phyloP scores from a whole-genome alignment of 495 filamentous ascomycete species.

The Cercophora newfieldiana region DNA sequence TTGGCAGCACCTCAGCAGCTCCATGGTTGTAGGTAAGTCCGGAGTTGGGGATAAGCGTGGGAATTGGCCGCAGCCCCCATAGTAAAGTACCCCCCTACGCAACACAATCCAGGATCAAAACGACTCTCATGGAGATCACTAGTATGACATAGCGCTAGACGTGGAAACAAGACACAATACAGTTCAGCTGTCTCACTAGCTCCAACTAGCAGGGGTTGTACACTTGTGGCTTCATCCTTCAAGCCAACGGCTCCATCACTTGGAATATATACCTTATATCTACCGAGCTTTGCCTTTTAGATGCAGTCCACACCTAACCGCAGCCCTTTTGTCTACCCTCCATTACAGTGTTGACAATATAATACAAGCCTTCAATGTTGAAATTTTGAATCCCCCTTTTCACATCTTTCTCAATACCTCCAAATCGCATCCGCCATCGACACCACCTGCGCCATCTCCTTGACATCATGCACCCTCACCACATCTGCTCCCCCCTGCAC shows the following conservation, averaged over 20 bases:
- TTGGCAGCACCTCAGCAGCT: too few species aligned
- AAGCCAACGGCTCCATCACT: not conserved
- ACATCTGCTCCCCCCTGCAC: constrained; percentile 93
- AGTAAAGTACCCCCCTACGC: too few species aligned
- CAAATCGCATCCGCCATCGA: constrained; percentile 92
- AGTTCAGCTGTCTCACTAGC: too few species aligned
- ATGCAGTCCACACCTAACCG: not conserved
- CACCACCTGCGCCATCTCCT: constrained; percentile 83
- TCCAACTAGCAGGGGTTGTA: not conserved
- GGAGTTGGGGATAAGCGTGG: too few species aligned
- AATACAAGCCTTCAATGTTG: not conserved
- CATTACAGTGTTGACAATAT: not conserved
- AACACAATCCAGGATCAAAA: too few species aligned
- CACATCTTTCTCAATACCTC: constrained; percentile 41
- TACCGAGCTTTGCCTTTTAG: not conserved
- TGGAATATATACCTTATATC: too few species aligned
- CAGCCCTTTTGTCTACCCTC: not conserved
- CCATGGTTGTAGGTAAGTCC: too few species aligned
- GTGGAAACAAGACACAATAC: too few species aligned
- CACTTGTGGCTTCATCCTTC: not conserved
- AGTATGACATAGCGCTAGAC: too few species aligned
- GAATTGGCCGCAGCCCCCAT: too few species aligned
- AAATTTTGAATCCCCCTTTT: not conserved
- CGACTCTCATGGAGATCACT: too few species aligned
- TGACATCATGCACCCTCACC: constrained; percentile 90